These are phyloP conservation scores for Dillenia turbinata DNA, from an alignment of 164 flowering plant genomes.

Conservation along the genomic window DNA sequence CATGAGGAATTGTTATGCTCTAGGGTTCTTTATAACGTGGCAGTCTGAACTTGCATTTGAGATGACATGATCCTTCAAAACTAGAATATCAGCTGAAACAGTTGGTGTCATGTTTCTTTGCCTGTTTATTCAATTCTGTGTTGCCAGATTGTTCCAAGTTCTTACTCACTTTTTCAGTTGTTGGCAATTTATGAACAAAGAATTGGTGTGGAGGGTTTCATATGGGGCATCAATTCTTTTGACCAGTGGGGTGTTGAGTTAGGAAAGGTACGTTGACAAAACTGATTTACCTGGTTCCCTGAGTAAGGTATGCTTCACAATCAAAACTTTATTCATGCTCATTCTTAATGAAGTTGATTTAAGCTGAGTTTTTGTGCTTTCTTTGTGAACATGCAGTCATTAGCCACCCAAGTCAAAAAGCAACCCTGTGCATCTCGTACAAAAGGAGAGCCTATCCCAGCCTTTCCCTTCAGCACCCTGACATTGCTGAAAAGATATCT, in stretches of 20 bases:
- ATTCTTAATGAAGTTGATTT: background rate
- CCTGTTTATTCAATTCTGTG: no score
- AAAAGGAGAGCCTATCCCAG: slow-evolving; percentile 63
- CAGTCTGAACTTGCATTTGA: no score
- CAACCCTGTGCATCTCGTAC: slow-evolving; percentile 73
- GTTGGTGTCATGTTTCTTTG: no score
- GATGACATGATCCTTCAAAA: no score
- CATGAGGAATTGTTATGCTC: no score
- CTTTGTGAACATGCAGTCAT: slow-evolving; percentile 45
- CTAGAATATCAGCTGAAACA: no score
- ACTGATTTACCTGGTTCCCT: background rate
- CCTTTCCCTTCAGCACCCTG: slow-evolving; percentile 81
- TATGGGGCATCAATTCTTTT: slow-evolving; percentile 97
- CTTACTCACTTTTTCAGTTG: slow-evolving; percentile 50
- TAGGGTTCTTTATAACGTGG: no score
- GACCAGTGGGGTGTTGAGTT: slow-evolving; percentile 99
- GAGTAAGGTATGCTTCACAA: background rate
- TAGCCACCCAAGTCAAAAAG: slow-evolving; percentile 81
- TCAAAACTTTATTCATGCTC: background rate
- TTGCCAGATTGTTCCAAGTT: no score
- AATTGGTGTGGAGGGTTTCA: slow-evolving; percentile 91
- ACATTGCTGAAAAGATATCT: slow-evolving; percentile 61
- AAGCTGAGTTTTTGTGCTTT: background rate
- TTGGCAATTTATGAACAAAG: slow-evolving; percentile 95
- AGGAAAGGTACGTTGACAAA: slow-evolving; percentile 62